A percentile compares a stretch with the other conserved stretches of the same genome.
phyloP scores from a whole-genome alignment of 2,329 filamentous ascomycete genomes.

The Fusarium sp. region DNA sequence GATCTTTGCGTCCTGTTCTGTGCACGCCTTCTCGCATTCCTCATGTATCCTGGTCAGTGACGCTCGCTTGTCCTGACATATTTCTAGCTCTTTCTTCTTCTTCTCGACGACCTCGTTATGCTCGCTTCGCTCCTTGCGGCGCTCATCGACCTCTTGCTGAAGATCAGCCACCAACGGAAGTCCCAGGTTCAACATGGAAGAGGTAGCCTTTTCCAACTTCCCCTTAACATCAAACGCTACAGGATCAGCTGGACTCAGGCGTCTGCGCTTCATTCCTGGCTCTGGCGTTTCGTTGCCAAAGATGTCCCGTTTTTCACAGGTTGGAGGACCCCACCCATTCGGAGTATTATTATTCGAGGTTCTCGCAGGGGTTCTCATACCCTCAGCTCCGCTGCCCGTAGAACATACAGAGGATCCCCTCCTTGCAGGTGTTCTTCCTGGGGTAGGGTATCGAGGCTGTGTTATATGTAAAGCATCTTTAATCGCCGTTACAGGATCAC shows the following conservation, averaged over 20 bases:
- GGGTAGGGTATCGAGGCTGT: not conserved
- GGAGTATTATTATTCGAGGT: not conserved
- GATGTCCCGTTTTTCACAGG: too few species aligned
- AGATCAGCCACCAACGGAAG: not conserved
- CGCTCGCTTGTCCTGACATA: too few species aligned
- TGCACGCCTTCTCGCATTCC: not conserved
- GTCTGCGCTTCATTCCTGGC: not conserved
- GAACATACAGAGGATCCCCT: not conserved
- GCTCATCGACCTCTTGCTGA: not conserved
- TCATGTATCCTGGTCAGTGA: not conserved
- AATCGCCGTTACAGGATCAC: not conserved
- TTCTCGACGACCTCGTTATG: not conserved
- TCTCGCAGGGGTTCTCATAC: not conserved
- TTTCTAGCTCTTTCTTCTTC: not conserved
- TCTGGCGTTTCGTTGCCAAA: not conserved
- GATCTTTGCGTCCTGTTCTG: not conserved
- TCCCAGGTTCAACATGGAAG: not conserved
- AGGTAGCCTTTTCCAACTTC: not conserved
- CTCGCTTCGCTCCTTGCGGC: not conserved
- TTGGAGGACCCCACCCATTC: not conserved
- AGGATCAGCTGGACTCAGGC: not conserved
- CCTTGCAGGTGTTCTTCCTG: not conserved
- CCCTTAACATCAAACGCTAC: not conserved
- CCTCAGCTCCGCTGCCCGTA: not conserved
- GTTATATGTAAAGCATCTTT: not conserved